Conservation (phyloP, 768 basidiomycete species). For the Suillus plorans region DNA sequence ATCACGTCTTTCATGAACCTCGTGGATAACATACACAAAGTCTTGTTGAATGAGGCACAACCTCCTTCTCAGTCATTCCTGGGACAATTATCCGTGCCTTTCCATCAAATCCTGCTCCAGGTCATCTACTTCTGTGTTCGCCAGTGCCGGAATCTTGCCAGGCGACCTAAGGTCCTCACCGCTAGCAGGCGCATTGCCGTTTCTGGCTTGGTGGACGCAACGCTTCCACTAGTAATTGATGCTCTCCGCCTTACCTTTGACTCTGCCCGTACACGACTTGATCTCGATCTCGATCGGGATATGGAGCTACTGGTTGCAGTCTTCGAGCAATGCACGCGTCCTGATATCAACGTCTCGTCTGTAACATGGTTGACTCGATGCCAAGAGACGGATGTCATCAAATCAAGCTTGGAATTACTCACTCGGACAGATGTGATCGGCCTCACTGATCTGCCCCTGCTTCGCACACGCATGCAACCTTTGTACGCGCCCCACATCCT, state of each 20-base stretch:
- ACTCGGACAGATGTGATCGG: constrained; percentile 69
- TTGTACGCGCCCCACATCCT: constrained; percentile 79
- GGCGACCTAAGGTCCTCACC: constrained; percentile 48
- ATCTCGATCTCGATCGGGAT: constrained; percentile 73
- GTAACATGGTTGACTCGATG: constrained; percentile 77
- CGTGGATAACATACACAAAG: constrained; percentile 56
- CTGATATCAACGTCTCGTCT: constrained; percentile 67
- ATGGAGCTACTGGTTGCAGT: constrained; percentile 79
- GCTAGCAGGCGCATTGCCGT: constrained; percentile 64
- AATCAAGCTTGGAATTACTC: constrained; percentile 71
- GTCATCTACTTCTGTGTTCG: constrained; percentile 76
- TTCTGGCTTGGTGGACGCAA: constrained; percentile 57
- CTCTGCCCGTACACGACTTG: constrained; percentile 53
- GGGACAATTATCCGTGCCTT: constrained; percentile 58
- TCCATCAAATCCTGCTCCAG: constrained; percentile 80
- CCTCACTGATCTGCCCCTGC: constrained; percentile 60
- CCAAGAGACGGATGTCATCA: constrained; percentile 79
- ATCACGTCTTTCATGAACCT: constrained; percentile 61
- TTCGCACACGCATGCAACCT: constrained; percentile 62
- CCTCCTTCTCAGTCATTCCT: constrained; percentile 74
- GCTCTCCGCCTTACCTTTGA: constrained; percentile 65
- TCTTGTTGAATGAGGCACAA: constrained; percentile 74
- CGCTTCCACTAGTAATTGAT: constrained; percentile 66
- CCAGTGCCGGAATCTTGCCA: constrained; percentile 53
- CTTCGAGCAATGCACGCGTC: constrained; percentile 77